Evolutionary conservation across 2,329 filamentous ascomycete species (phyloP).

Genomic region (Trichoderma sp.): DNA sequence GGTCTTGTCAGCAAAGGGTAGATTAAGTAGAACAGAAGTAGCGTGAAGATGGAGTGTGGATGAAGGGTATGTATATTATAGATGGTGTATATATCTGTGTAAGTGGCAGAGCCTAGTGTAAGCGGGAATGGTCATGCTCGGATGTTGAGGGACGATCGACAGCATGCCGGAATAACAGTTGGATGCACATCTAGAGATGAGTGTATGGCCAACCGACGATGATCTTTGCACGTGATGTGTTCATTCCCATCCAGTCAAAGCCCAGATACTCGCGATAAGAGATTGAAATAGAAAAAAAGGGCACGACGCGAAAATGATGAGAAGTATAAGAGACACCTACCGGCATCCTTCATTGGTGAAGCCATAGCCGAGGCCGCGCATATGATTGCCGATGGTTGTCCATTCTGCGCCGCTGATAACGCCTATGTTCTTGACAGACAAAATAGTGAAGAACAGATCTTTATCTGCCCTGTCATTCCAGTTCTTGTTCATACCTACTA

Average conservation of each 20-base stretch:
- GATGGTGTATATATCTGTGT: background rate
- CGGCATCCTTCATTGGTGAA: conserved; percentile 64
- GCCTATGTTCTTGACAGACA: conserved; percentile 61
- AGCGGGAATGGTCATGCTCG: background rate
- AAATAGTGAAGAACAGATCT: conserved; percentile 61
- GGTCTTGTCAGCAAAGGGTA: conserved; percentile 4
- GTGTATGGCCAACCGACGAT: background rate
- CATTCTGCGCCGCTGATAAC: conserved; percentile 62
- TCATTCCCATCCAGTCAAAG: background rate
- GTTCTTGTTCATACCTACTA: conserved; percentile 50
- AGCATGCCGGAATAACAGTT: background rate
- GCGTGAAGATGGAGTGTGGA: background rate
- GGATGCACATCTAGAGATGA: background rate
- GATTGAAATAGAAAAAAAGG: background rate
- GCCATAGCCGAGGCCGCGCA: conserved; percentile 57
- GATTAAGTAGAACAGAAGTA: background rate
- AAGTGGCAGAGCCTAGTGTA: background rate
- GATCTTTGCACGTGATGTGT: background rate
- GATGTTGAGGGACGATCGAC: background rate
- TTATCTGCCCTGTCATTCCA: conserved; percentile 62
- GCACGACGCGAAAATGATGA: background rate
- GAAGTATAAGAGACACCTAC: conserved; percentile 40
- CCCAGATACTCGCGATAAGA: background rate
- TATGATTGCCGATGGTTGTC: conserved; percentile 59
- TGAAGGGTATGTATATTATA: background rate